Evolutionary conservation across 2,329 filamentous ascomycete species (phyloP).

Genomic region (Apiospora aurea): DNA sequence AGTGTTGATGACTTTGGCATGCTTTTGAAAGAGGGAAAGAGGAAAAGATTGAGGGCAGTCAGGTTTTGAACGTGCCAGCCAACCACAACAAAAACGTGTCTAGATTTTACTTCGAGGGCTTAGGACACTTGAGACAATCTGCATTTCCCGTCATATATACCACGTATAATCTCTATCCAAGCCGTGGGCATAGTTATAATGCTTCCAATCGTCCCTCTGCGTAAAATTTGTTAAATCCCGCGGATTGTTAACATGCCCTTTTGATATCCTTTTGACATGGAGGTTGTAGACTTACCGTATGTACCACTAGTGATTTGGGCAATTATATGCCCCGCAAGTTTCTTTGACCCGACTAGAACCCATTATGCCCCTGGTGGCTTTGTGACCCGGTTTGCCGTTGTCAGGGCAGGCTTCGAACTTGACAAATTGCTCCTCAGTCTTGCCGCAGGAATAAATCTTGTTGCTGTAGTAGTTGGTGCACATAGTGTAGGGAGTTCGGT

Average conservation of each 20-base stretch:
- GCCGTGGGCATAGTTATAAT: not conserved
- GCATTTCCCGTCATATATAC: not conserved
- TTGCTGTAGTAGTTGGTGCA: conserved; percentile 2
- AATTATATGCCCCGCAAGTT: conserved; percentile 2
- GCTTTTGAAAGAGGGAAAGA: not conserved
- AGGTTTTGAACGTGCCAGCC: not conserved
- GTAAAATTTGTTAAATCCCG: not conserved
- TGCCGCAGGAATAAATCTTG: conserved; percentile 7
- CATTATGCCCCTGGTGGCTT: not conserved
- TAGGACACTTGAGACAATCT: not conserved
- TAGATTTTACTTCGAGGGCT: not conserved
- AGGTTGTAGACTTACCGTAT: not conserved
- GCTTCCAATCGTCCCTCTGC: not conserved
- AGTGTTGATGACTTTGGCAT: not conserved
- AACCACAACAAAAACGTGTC: not conserved
- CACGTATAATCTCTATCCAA: not conserved
- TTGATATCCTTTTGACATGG: not conserved
- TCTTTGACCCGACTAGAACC: not conserved
- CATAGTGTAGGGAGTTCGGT: not conserved
- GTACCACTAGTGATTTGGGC: not conserved
- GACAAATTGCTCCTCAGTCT: not conserved
- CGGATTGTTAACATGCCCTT: not conserved
- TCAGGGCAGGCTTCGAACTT: not conserved
- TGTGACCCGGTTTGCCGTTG: not conserved
- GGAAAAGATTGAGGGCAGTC: not conserved